These are phyloP conservation scores for Penicillium chermesinum DNA, from an alignment of 495 filamentous ascomycete species.

Conservation along the genomic window DNA sequence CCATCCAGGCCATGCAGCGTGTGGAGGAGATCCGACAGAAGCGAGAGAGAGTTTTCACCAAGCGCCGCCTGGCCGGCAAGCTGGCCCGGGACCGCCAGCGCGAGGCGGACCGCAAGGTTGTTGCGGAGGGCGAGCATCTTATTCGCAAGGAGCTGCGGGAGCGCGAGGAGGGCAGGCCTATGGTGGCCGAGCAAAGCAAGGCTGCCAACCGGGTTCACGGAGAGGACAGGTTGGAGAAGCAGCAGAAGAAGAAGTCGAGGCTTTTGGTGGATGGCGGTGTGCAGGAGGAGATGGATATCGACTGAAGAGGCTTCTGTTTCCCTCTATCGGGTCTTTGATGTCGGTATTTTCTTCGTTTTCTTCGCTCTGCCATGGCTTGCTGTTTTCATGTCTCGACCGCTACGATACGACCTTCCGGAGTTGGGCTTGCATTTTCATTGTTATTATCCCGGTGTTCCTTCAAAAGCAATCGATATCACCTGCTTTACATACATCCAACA, in stretches of 20 bases:
- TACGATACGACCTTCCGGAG: constrained; percentile 29
- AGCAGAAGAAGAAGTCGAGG: constrained; percentile 56
- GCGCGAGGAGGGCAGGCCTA: constrained; percentile 38
- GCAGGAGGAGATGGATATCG: constrained; percentile 66
- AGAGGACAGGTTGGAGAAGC: constrained; percentile 46
- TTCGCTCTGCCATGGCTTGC: constrained; percentile 8
- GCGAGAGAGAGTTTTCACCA: constrained; percentile 87
- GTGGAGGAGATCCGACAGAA: constrained; percentile 78
- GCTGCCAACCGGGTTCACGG: constrained; percentile 32
- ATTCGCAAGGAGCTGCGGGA: constrained; percentile 46
- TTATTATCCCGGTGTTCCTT: constrained; percentile 21
- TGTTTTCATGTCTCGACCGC: constrained; percentile 21
- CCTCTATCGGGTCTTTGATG: constrained; percentile 1
- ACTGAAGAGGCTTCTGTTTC: constrained; percentile 39
- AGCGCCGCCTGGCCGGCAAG: constrained; percentile 85
- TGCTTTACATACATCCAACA: constrained; percentile 20
- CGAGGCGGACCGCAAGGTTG: constrained; percentile 76
- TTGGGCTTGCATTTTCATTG: constrained; percentile 29
- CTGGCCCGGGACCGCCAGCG: constrained; percentile 63
- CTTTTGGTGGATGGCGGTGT: constrained; percentile 62
- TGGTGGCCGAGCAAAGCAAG: constrained; percentile 37
- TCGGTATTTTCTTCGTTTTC: constrained; percentile 6
- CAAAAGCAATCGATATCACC: constrained; percentile 31
- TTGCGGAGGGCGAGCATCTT: constrained; percentile 86
- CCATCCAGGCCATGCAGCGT: constrained; percentile 86